Percentiles rank a stretch among this genome's conserved stretches.
Conservation (phyloP, 164 flowering plant genomes). For the Piper betle region DNA sequence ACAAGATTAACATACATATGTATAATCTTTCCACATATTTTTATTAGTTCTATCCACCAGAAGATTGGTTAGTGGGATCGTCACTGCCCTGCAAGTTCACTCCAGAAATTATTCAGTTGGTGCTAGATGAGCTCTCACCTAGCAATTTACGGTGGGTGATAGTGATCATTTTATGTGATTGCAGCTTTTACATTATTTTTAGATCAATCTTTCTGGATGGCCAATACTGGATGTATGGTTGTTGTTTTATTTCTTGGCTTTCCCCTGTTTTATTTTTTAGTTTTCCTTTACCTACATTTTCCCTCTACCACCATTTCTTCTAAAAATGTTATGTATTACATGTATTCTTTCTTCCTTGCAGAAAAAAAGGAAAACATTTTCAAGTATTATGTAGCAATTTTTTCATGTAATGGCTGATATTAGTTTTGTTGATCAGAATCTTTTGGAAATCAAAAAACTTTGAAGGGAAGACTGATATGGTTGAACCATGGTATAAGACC, state of each 20-base stretch:
- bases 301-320: too few species aligned
- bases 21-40: neutral
- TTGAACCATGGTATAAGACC: conserved; percentile 96
- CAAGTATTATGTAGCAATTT: neutral
- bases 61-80: conserved; percentile 84
- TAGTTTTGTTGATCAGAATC: conserved; percentile 39
- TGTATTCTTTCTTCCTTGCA: too few species aligned
- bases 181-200: too few species aligned
- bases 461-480: conserved; percentile 66
- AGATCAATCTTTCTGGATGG: too few species aligned
- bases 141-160: conserved; percentile 46
- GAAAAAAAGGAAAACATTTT: neutral
- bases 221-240: too few species aligned
- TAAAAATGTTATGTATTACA: too few species aligned
- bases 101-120: conserved; percentile 40
- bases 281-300: too few species aligned
- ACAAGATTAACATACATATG: too few species aligned
- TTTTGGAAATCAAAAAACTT: conserved; percentile 91
- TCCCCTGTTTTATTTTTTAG: too few species aligned
- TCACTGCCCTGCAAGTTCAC: conserved; percentile 64
- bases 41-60: conserved; percentile 67
- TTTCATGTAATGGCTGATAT: neutral
- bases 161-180: neutral
- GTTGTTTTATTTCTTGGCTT: too few species aligned
- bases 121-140: conserved; percentile 50